Evolutionary conservation across 2,329 filamentous ascomycete species (phyloP).

Genomic region (Thermoascus crustaceus): DNA sequence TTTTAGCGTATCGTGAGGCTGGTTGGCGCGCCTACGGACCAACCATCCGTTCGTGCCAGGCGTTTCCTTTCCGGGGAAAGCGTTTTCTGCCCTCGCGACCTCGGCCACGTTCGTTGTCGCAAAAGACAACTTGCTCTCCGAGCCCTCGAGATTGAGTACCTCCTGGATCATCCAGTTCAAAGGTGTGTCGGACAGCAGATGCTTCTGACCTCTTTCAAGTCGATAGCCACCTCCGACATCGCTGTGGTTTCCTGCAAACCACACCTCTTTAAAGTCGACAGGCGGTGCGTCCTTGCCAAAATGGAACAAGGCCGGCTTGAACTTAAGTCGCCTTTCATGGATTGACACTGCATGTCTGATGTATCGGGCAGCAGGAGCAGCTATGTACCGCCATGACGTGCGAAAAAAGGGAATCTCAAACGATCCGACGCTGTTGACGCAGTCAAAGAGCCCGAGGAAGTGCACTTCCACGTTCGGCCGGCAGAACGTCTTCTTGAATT

Average conservation of each 20-base stretch:
- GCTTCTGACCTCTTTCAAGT: slow-evolving; percentile 17
- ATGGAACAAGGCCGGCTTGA: slow-evolving; percentile 43
- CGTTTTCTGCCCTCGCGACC: slow-evolving; percentile 6
- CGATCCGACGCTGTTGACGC: slow-evolving; percentile 42
- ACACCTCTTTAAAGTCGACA: too few species aligned
- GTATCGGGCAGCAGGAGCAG: slow-evolving; percentile 37
- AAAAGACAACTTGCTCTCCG: slow-evolving; percentile 17
- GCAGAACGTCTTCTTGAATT: slow-evolving; percentile 44
- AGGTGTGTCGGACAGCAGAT: slow-evolving; percentile 41
- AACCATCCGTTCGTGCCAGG: slow-evolving; percentile 8
- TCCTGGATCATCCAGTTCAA: slow-evolving; percentile 48
- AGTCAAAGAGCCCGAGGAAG: slow-evolving; percentile 51
- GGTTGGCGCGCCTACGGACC: slow-evolving; percentile 12
- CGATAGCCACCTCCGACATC: too few species aligned
- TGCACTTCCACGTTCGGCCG: slow-evolving; percentile 40
- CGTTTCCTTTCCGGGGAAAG: slow-evolving; percentile 10
- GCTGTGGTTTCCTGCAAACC: too few species aligned
- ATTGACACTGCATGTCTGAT: slow-evolving; percentile 48
- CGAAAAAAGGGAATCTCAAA: slow-evolving; percentile 30
- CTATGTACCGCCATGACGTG: slow-evolving; percentile 27
- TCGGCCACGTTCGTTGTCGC: slow-evolving; percentile 11
- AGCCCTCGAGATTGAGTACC: slow-evolving; percentile 19
- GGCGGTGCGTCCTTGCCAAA: slow-evolving; percentile 16
- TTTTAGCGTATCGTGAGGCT: slow-evolving; percentile 26
- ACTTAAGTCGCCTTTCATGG: slow-evolving; percentile 49